Conservation (phyloP, 768 basidiomycete species). For the Suillus alpinus region DNA sequence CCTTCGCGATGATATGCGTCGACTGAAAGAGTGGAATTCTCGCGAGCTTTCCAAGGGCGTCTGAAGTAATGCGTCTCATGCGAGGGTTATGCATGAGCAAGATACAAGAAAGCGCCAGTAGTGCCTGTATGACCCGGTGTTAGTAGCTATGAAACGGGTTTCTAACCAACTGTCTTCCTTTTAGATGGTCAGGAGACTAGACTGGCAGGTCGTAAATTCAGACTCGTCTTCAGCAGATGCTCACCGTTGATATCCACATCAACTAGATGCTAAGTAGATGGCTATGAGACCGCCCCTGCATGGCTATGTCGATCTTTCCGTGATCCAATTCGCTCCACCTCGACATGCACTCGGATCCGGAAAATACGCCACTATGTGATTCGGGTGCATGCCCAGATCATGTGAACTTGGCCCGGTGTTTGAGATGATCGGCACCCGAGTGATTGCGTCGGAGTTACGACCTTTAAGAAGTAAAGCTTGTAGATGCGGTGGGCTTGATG, state of each 20-base stretch:
- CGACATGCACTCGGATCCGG: neutral
- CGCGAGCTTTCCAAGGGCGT: too few relatives aligned
- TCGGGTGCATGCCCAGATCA: neutral
- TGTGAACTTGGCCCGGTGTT: neutral
- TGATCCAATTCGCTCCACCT: neutral
- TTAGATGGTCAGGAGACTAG: neutral
- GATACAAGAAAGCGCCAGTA: neutral
- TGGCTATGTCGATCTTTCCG: neutral
- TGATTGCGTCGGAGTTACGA: neutral
- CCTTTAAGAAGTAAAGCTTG: neutral
- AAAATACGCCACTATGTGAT: neutral
- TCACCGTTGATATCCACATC: neutral
- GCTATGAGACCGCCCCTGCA: neutral
- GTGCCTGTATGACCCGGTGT: neutral
- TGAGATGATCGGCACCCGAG: neutral
- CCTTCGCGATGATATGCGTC: neutral
- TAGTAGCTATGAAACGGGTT: too few relatives aligned
- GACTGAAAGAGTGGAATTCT: neutral
- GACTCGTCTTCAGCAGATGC: neutral
- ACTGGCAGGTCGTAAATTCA: neutral
- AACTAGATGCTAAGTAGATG: neutral
- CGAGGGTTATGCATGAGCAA: neutral
- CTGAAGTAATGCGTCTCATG: neutral
- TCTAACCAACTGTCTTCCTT: neutral
- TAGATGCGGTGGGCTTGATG: neutral